A percentile compares a stretch with the other conserved stretches of the same genome.
Conservation (phyloP, 208 protist species). For the Leishmania guyanensis region DNA sequence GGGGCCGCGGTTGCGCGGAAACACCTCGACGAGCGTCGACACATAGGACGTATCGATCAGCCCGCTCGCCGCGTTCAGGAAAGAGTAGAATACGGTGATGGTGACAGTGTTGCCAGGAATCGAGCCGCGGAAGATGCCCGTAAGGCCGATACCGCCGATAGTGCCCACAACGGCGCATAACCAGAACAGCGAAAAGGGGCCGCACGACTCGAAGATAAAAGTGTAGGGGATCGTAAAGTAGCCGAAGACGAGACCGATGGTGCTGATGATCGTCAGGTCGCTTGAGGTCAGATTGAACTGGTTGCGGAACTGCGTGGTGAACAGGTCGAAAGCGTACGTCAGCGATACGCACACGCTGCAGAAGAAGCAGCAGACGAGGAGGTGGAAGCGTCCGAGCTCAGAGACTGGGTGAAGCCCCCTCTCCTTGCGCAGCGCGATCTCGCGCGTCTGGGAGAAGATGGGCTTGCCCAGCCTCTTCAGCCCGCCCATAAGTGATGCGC, state of each 20-base stretch:
- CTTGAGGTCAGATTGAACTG: conserved; percentile 46
- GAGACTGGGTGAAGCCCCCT: conserved; percentile 45
- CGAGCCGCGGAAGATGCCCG: conserved; percentile 36
- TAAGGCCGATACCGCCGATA: conserved; percentile 47
- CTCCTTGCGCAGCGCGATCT: conserved; percentile 36
- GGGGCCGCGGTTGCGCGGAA: conserved; percentile 70
- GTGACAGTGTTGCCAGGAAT: conserved; percentile 56
- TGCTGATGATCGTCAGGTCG: conserved; percentile 73
- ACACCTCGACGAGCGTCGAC: conserved; percentile 57
- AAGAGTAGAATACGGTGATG: conserved; percentile 64
- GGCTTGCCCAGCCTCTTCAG: conserved; percentile 3
- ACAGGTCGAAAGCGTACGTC: conserved; percentile 72
- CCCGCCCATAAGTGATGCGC: neutral
- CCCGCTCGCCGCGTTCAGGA: conserved; percentile 56
- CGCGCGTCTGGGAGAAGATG: conserved; percentile 46
- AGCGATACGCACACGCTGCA: conserved; percentile 69
- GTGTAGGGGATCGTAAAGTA: conserved; percentile 71
- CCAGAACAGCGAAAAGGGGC: conserved; percentile 48
- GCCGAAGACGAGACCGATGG: conserved; percentile 72
- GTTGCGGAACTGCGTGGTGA: conserved; percentile 45
- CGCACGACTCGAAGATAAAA: conserved; percentile 59
- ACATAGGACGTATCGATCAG: conserved; percentile 56
- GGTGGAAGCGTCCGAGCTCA: conserved; percentile 58
- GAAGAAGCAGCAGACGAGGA: conserved; percentile 69
- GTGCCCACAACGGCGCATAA: conserved; percentile 33